A percentile compares a stretch with the other conserved stretches of the same genome.
These are phyloP conservation scores for Amoeboaphelidium occidentale DNA, from an alignment of 371 early-diverging fungal species.

Conservation along the genomic window DNA sequence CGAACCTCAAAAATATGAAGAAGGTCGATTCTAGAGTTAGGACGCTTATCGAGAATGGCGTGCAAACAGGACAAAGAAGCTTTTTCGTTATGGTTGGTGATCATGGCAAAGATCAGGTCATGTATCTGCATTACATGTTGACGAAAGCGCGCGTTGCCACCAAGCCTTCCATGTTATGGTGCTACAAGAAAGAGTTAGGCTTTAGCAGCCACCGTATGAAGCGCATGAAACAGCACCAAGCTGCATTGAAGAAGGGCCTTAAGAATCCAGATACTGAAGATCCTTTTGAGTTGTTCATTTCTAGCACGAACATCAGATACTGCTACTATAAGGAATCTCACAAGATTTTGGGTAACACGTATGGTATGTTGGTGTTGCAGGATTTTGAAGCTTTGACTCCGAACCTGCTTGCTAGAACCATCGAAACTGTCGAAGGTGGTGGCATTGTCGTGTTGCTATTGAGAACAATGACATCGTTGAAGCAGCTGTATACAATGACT, in stretches of 20 bases:
- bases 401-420: conserved; percentile 83
- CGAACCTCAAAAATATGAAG: too few relatives aligned
- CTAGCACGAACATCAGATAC: conserved; percentile 84
- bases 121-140: conserved; percentile 84
- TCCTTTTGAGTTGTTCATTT: conserved; percentile 85
- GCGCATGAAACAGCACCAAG: conserved; percentile 76
- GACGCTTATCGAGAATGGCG: conserved; percentile 71
- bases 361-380: conserved; percentile 93
- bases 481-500: conserved; percentile 88
- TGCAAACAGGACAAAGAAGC: conserved; percentile 68
- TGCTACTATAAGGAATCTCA: conserved; percentile 96
- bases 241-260: conserved; percentile 63
- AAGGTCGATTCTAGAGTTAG: conserved; percentile 78
- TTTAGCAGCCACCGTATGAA: conserved; percentile 87
- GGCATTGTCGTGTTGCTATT: conserved; percentile 84
- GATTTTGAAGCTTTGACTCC: conserved; percentile 98
- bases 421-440: conserved; percentile 98
- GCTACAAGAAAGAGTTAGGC: conserved; percentile 93
- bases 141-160: conserved; percentile 73
- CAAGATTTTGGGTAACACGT: conserved; percentile 95
- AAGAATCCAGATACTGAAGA: conserved; percentile 74
- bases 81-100: conserved; percentile 94
- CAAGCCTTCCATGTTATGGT: conserved; percentile 89
- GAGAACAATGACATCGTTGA: conserved; percentile 76
- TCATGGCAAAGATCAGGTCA: conserved; percentile 82